Percentiles rank a stretch among this genome's conserved stretches.
phyloP scores from a whole-genome alignment of 768 basidiomycete genomes.

The Tricholomella constricta region DNA sequence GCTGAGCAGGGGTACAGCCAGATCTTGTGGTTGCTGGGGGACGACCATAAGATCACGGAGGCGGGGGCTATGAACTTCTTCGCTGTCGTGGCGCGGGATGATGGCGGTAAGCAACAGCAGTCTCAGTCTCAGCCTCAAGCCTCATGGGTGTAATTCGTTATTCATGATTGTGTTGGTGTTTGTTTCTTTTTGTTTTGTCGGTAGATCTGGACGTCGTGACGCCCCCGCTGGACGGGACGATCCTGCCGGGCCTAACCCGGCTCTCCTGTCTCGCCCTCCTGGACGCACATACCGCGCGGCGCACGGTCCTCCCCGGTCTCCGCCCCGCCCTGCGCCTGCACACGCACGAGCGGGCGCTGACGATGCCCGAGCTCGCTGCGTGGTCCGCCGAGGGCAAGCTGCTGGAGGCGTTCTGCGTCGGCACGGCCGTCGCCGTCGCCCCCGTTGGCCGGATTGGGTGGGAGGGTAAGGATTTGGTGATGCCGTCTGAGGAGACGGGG shows the following conservation, averaged over 20 bases:
- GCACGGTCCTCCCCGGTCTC: constrained; percentile 44
- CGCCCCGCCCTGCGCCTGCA: constrained; percentile 35
- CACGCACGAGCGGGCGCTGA: constrained; percentile 60
- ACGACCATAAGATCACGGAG: constrained; percentile 51
- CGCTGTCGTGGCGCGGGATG: constrained; percentile 57
- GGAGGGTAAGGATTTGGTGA: constrained; percentile 41
- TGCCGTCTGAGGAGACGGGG: constrained; percentile 51
- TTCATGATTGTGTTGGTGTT: background rate
- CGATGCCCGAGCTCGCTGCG: constrained; percentile 54
- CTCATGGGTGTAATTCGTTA: constrained; percentile 22
- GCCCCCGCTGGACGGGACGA: constrained; percentile 82
- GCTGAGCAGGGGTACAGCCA: constrained; percentile 72
- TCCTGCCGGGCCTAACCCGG: constrained; percentile 91
- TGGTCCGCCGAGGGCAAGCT: constrained; percentile 55
- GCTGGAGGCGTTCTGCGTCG: constrained; percentile 76
- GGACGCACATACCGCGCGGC: constrained; percentile 55
- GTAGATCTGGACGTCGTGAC: constrained; percentile 76
- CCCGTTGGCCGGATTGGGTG: constrained; percentile 63
- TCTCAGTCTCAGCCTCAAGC: no score
- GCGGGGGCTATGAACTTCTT: constrained; percentile 86
- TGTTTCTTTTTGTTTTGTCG: background rate
- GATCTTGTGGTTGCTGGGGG: constrained; percentile 76
- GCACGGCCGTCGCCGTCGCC: constrained; percentile 74
- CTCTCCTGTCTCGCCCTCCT: constrained; percentile 70
- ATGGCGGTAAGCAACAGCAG: no score